Percentiles rank a stretch among this genome's conserved stretches.
These are phyloP conservation scores for Mycena haematopus DNA, from an alignment of 768 basidiomycete species.

Conservation along the genomic window DNA sequence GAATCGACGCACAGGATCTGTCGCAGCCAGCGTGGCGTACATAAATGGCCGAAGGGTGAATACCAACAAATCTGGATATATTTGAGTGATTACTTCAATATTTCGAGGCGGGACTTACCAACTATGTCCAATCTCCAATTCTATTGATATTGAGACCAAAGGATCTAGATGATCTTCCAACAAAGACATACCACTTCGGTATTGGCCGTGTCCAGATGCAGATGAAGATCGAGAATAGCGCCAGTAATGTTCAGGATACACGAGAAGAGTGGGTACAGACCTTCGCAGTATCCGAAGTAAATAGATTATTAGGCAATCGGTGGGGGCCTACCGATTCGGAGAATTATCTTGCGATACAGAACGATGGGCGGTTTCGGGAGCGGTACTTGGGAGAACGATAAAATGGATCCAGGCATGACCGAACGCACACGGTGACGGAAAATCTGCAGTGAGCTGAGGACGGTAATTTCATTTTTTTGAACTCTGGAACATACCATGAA, in stretches of 20 bases:
- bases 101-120: not conserved
- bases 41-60: conserved; percentile 10
- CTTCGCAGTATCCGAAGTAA: not conserved
- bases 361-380: conserved; percentile 6
- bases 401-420: not conserved
- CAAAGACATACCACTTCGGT: not conserved
- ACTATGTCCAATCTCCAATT: conserved; percentile 14
- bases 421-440: not conserved
- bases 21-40: conserved; percentile 1
- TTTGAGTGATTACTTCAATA: not conserved
- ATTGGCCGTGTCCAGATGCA: not conserved
- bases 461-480: not conserved
- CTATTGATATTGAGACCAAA: not conserved
- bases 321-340: conserved; percentile 10
- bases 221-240: not conserved
- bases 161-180: not conserved
- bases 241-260: not conserved
- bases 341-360: conserved; percentile 13
- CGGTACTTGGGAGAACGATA: not conserved
- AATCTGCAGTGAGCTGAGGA: not conserved
- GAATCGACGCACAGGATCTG: conserved; percentile 13
- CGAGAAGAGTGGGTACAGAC: conserved; percentile 20
- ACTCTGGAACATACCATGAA: conserved; percentile 9
- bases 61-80: conserved; percentile 1
- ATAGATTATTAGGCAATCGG: not conserved